Evolutionary conservation across 805 yeast genomes (phyloP).

Genomic region (Saturnispora quitensis): DNA sequence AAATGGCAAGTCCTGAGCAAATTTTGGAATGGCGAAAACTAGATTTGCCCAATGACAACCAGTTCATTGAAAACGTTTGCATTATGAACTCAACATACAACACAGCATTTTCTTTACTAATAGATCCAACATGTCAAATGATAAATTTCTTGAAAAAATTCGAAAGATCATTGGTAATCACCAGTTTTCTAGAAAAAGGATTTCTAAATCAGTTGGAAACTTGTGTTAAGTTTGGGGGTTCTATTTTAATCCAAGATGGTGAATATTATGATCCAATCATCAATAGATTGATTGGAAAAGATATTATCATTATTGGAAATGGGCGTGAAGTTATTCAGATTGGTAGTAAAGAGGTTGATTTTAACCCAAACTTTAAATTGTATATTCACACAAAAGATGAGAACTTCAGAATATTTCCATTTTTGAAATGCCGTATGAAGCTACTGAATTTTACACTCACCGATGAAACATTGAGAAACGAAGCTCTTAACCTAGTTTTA

Average conservation of each 20-base stretch:
- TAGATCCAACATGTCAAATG: constrained; percentile 61
- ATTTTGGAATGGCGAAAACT: constrained; percentile 40
- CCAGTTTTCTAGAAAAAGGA: constrained; percentile 66
- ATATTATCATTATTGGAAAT: constrained; percentile 59
- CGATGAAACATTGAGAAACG: constrained; percentile 51
- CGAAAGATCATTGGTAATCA: constrained; percentile 35
- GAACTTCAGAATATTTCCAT: constrained; percentile 36
- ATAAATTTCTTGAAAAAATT: constrained; percentile 31
- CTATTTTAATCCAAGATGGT: constrained; percentile 65
- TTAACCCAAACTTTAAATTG: constrained; percentile 53
- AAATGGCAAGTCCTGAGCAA: constrained; percentile 18
- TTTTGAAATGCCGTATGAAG: constrained; percentile 52
- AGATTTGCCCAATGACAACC: constrained; percentile 50
- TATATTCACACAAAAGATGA: constrained; percentile 56
- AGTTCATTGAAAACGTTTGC: constrained; percentile 54
- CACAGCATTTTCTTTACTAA: constrained; percentile 42
- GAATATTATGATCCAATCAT: constrained; percentile 74
- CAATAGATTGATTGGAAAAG: constrained; percentile 51
- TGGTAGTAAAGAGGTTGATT: constrained; percentile 58
- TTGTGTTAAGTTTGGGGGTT: constrained; percentile 75
- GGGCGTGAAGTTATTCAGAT: constrained; percentile 56
- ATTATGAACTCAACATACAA: constrained; percentile 29
- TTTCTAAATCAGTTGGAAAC: constrained; percentile 66
- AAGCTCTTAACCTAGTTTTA: constrained; percentile 50
- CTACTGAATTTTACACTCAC: constrained; percentile 69